Evolutionary conservation across 768 basidiomycete genomes (phyloP).

Genomic region (Amanita fuliginea): DNA sequence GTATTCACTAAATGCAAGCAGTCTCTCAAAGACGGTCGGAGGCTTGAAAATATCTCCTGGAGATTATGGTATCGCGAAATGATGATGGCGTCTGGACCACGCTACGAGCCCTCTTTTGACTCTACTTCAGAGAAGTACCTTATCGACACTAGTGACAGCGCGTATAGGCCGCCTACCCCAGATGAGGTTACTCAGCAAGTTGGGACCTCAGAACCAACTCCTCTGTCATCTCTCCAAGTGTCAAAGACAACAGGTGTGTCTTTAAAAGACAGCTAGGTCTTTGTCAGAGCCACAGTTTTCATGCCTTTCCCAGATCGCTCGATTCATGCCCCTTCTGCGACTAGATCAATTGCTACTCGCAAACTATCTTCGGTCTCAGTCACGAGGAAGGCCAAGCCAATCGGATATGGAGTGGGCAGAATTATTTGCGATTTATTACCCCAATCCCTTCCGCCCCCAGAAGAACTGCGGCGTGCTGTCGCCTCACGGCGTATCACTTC

Average conservation of each 20-base stretch:
- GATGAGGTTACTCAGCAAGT: slow-evolving; percentile 1
- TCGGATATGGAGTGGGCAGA: slow-evolving; percentile 11
- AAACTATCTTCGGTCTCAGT: slow-evolving; percentile 2
- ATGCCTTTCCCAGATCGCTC: neutral
- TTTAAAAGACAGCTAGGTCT: neutral
- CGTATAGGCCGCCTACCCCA: slow-evolving; percentile 12
- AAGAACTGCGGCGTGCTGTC: slow-evolving; percentile 1
- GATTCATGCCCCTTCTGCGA: neutral
- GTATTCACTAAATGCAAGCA: slow-evolving; percentile 83
- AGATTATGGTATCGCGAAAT: slow-evolving; percentile 70
- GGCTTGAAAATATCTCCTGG: slow-evolving; percentile 87
- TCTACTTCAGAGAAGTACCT: slow-evolving; percentile 6
- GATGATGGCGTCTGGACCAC: slow-evolving; percentile 11
- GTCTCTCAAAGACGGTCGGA: slow-evolving; percentile 64
- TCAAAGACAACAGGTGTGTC: slow-evolving; percentile 1
- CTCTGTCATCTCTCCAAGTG: neutral
- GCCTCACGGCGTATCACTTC: neutral
- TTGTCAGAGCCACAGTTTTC: neutral
- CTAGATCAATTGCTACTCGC: neutral
- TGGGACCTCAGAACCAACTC: neutral
- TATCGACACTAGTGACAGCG: slow-evolving; percentile 6
- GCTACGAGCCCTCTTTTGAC: slow-evolving; percentile 6
- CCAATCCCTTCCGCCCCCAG: slow-evolving; percentile 2
- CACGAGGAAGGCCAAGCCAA: neutral
- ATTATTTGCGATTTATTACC: slow-evolving; percentile 51